Percentiles rank a stretch among this genome's conserved stretches.
Conservation (phyloP, 257 asterid genomes). For the Knoxia roxburghii region DNA sequence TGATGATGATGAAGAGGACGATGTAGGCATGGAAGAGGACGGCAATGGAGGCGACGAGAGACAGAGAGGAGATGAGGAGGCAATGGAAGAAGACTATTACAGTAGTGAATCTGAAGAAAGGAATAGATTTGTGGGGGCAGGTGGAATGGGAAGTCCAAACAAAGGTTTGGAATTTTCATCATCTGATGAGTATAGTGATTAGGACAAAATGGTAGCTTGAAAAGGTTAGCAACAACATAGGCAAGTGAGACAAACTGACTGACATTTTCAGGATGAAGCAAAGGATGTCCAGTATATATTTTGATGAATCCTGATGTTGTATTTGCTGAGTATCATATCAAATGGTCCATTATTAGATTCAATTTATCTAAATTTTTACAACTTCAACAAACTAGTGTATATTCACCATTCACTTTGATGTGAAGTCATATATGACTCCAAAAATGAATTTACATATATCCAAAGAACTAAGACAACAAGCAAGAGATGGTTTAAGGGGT, state of each 20-base stretch:
- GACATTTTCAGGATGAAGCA: neutral
- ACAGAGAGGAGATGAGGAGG: conserved; percentile 22
- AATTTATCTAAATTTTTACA: neutral
- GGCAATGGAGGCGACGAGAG: conserved; percentile 32
- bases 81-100: conserved; percentile 33
- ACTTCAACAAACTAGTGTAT: neutral
- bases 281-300: neutral
- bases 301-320: conserved; percentile 1
- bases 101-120: conserved; percentile 41
- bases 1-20: conserved; percentile 23
- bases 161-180: conserved; percentile 44
- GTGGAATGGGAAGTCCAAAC: conserved; percentile 24
- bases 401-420: no score
- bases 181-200: conserved; percentile 63
- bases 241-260: neutral
- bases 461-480: no score
- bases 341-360: neutral
- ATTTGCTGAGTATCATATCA: neutral
- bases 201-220: conserved; percentile 8
- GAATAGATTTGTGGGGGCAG: conserved; percentile 28
- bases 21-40: conserved; percentile 27
- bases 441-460: no score
- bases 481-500: no score
- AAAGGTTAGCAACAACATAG: neutral
- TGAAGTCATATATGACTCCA: no score